phyloP scores from a whole-genome alignment of 2,329 filamentous ascomycete genomes.

The Xylaria sp. region DNA sequence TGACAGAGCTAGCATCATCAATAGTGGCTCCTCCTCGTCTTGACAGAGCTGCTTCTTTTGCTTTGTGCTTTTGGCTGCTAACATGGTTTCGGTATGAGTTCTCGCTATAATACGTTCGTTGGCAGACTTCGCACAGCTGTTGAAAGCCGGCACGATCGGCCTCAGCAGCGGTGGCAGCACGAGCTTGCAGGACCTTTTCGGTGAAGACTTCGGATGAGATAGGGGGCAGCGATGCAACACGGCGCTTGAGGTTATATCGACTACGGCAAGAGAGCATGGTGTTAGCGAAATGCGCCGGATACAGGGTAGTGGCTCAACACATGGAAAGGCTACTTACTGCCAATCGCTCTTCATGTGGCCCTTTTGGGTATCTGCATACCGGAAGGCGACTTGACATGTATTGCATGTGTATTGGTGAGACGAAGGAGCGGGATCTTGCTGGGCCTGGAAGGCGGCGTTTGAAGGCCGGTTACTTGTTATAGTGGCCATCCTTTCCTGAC shows the following conservation, averaged over 20 bases:
- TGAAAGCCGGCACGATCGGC: slow-evolving; percentile 91
- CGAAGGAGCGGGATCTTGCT: slow-evolving; percentile 51
- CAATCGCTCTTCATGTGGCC: slow-evolving; percentile 98
- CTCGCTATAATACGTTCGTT: slow-evolving; percentile 95
- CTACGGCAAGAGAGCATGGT: slow-evolving; percentile 55
- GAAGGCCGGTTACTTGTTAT: slow-evolving; percentile 53
- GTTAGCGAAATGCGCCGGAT: slow-evolving; percentile 21
- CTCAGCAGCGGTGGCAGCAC: slow-evolving; percentile 83
- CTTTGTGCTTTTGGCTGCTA: slow-evolving; percentile 88
- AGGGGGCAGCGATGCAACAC: slow-evolving; percentile 88
- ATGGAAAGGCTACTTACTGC: slow-evolving; percentile 75
- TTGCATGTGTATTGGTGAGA: slow-evolving; percentile 97
- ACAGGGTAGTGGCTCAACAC: background rate
- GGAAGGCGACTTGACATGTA: slow-evolving; percentile 96
- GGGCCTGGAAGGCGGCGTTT: slow-evolving; percentile 41
- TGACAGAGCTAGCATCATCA: slow-evolving; percentile 79
- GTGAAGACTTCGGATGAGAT: slow-evolving; percentile 93
- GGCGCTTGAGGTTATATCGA: slow-evolving; percentile 95
- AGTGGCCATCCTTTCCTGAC: slow-evolving; percentile 61
- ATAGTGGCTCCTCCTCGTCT: slow-evolving; percentile 54
- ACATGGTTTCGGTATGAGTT: slow-evolving; percentile 96
- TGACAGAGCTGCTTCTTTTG: slow-evolving; percentile 65
- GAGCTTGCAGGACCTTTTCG: slow-evolving; percentile 93
- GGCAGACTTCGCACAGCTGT: slow-evolving; percentile 81
- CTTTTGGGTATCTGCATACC: slow-evolving; percentile 91